Conservation (phyloP, 805 yeast species). For the Pichia paraexigua region DNA sequence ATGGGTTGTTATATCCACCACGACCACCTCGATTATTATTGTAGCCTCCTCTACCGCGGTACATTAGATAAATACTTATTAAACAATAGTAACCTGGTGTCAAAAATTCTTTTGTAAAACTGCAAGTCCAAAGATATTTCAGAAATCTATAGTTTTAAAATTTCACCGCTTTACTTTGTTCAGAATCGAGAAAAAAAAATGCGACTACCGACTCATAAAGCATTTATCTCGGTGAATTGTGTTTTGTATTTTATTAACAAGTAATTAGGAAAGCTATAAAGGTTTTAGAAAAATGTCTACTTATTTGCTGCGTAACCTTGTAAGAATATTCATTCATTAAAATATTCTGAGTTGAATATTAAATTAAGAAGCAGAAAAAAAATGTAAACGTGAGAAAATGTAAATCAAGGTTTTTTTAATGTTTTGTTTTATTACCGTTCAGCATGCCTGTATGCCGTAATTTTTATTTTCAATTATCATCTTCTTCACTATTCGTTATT, state of each 20-base stretch:
- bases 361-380: not conserved
- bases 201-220: not conserved
- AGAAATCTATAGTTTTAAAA: too few relatives aligned
- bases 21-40: conserved; percentile 15
- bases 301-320: too few relatives aligned
- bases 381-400: not conserved
- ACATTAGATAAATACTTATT: conserved; percentile 11
- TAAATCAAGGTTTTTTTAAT: too few relatives aligned
- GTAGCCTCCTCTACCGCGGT: conserved; percentile 27
- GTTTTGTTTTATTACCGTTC: not conserved
- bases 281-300: too few relatives aligned
- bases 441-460: too few relatives aligned
- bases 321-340: too few relatives aligned
- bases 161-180: not conserved
- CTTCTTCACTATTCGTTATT: not conserved
- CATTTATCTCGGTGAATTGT: too few relatives aligned
- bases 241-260: not conserved
- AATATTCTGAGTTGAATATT: too few relatives aligned
- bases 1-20: conserved; percentile 13
- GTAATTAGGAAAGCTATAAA: not conserved
- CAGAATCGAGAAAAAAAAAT: not conserved
- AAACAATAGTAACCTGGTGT: not conserved
- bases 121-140: not conserved
- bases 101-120: not conserved
- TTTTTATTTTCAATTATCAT: not conserved